Conservation (phyloP, 148 eudicot species). For the Persicaria tinctoria region DNA sequence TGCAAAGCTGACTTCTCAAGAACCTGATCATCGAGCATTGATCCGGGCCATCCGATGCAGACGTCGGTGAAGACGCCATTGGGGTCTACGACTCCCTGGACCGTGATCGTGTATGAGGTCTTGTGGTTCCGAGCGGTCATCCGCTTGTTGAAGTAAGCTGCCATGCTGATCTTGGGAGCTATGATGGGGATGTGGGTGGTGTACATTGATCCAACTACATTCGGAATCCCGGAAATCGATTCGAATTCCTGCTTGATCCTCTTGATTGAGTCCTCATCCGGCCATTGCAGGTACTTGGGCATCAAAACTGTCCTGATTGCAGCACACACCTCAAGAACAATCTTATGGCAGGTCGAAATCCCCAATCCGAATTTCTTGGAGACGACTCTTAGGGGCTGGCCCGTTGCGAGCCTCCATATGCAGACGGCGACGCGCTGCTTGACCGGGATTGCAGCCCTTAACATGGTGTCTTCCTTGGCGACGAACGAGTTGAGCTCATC, state of each 20-base stretch:
- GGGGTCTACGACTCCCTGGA: constrained; percentile 77
- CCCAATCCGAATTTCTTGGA: constrained; percentile 85
- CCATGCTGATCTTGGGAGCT: constrained; percentile 87
- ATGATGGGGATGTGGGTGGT: constrained; percentile 88
- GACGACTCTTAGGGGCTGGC: constrained; percentile 78
- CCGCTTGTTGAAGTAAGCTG: constrained; percentile 76
- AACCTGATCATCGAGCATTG: constrained; percentile 83
- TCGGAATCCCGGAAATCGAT: constrained; percentile 59
- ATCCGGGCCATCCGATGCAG: constrained; percentile 92
- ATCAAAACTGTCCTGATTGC: constrained; percentile 75
- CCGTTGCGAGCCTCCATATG: constrained; percentile 81
- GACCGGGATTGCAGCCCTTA: constrained; percentile 81
- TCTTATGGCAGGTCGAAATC: constrained; percentile 89
- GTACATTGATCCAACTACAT: constrained; percentile 83
- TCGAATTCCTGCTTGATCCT: constrained; percentile 49
- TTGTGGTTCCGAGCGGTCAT: constrained; percentile 78
- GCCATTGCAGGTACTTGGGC: constrained; percentile 83
- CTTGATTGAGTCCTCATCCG: constrained; percentile 35
- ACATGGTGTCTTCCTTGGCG: constrained; percentile 71
- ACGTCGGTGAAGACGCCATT: constrained; percentile 73
- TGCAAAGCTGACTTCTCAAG: constrained; percentile 70
- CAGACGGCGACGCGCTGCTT: constrained; percentile 84
- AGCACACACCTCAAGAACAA: constrained; percentile 80
- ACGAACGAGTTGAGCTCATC: constrained; percentile 61
- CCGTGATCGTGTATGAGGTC: constrained; percentile 80